Evolutionary conservation across 768 basidiomycete species (phyloP).

Genomic region (Lepiota venenata): DNA sequence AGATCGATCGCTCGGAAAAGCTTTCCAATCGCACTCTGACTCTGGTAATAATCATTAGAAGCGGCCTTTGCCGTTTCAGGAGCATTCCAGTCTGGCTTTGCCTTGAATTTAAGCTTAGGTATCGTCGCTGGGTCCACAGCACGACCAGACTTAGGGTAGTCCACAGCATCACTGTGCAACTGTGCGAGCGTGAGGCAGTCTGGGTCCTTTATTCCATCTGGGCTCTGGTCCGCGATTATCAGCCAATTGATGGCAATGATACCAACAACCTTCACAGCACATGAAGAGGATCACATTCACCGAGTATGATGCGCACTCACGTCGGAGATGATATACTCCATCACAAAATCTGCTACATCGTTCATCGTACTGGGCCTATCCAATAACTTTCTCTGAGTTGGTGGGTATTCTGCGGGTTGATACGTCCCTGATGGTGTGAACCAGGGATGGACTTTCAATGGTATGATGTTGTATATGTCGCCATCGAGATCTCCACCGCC

Average conservation of each 20-base stretch:
- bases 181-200: constrained; percentile 52
- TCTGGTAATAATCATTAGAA: constrained; percentile 44
- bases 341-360: constrained; percentile 68
- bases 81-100: constrained; percentile 63
- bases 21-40: constrained; percentile 52
- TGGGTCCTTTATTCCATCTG: constrained; percentile 40
- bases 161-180: constrained; percentile 63
- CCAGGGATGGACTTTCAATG: constrained; percentile 32
- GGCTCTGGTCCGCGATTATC: constrained; percentile 57
- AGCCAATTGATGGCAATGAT: constrained; percentile 63
- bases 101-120: constrained; percentile 35
- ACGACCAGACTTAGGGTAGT: constrained; percentile 59
- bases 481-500: constrained; percentile 75
- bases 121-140: constrained; percentile 38
- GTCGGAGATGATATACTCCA: constrained; percentile 66
- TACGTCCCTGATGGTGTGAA: constrained; percentile 15
- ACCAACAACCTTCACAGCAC: constrained; percentile 49
- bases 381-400: constrained; percentile 43
- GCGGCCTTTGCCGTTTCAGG: constrained; percentile 48
- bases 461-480: constrained; percentile 53
- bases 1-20: constrained; percentile 62
- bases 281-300: not conserved
- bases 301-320: constrained; percentile 28
- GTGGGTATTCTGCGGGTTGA: constrained; percentile 45
- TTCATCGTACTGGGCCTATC: constrained; percentile 49